phyloP scores from a whole-genome alignment of 2,329 filamentous ascomycete species.

The Botrytis tulipae region DNA sequence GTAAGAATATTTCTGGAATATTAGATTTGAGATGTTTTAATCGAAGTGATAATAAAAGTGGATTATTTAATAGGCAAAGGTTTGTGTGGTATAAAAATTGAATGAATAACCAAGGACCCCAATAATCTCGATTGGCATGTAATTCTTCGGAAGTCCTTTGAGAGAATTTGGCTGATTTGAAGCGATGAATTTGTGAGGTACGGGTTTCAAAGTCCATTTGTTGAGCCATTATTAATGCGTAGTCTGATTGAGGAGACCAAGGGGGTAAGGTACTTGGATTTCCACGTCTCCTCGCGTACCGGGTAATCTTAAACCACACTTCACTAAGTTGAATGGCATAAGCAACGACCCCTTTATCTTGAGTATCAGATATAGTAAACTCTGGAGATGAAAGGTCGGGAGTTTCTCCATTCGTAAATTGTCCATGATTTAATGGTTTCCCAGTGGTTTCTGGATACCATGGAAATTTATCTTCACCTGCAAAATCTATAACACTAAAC shows the following conservation, averaged over 20 bases:
- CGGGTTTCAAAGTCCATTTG: slow-evolving; percentile 53
- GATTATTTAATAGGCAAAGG: slow-evolving; percentile 53
- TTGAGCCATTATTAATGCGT: slow-evolving; percentile 48
- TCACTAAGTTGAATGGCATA: slow-evolving; percentile 48
- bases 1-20: slow-evolving; percentile 54
- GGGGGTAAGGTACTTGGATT: slow-evolving; percentile 45
- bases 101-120: slow-evolving; percentile 52
- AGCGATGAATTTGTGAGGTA: slow-evolving; percentile 51
- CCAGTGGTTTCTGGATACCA: slow-evolving; percentile 43
- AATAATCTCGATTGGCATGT: slow-evolving; percentile 48
- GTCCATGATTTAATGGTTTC: slow-evolving; percentile 28
- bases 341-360: slow-evolving; percentile 44
- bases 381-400: slow-evolving; percentile 5
- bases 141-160: slow-evolving; percentile 45
- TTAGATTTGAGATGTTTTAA: slow-evolving; percentile 51
- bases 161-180: slow-evolving; percentile 48
- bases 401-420: slow-evolving; percentile 4
- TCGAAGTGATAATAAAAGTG: slow-evolving; percentile 52
- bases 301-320: slow-evolving; percentile 48
- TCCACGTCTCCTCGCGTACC: slow-evolving; percentile 48
- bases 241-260: slow-evolving; percentile 52
- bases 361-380: slow-evolving; percentile 33
- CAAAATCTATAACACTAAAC: slow-evolving; percentile 42
- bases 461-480: slow-evolving; percentile 40
- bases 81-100: slow-evolving; percentile 54